These are phyloP conservation scores for Eudorina sp. DNA, from an alignment of 139 green algal genomes.

Conservation along the genomic window DNA sequence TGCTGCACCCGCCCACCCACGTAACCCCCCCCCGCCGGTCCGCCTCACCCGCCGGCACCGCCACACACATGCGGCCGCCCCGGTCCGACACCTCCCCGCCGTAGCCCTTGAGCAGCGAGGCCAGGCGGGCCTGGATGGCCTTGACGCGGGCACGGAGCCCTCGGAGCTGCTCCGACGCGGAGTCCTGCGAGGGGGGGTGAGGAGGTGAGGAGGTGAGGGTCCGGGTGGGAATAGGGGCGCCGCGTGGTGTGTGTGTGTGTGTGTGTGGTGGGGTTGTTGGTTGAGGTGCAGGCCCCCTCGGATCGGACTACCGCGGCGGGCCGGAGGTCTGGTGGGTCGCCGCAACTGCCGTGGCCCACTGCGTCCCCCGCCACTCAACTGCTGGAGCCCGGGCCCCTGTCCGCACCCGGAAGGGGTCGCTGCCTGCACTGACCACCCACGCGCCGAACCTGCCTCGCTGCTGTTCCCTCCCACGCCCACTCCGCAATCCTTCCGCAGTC, in stretches of 20 bases:
- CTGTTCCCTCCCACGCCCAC: not conserved
- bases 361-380: no score
- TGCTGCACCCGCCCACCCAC: no score
- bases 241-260: no score
- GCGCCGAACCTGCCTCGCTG: not conserved
- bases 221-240: not conserved
- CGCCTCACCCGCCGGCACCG: conserved; percentile 64
- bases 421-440: not conserved
- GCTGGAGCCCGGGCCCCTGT: no score
- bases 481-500: not conserved
- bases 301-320: no score
- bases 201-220: not conserved
- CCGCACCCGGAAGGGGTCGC: no score
- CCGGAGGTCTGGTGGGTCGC: no score
- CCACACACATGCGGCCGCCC: conserved; percentile 79
- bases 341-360: no score
- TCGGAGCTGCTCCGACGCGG: conserved; percentile 75
- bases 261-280: no score
- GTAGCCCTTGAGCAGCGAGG: conserved; percentile 71
- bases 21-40: not conserved
- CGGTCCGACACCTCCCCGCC: conserved; percentile 79
- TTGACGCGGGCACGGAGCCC: conserved; percentile 52
- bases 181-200: conserved; percentile 66
- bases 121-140: conserved; percentile 65
- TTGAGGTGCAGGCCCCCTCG: no score